Conservation (phyloP, 352 stramenopile species). For the Peronospora farinosa region DNA sequence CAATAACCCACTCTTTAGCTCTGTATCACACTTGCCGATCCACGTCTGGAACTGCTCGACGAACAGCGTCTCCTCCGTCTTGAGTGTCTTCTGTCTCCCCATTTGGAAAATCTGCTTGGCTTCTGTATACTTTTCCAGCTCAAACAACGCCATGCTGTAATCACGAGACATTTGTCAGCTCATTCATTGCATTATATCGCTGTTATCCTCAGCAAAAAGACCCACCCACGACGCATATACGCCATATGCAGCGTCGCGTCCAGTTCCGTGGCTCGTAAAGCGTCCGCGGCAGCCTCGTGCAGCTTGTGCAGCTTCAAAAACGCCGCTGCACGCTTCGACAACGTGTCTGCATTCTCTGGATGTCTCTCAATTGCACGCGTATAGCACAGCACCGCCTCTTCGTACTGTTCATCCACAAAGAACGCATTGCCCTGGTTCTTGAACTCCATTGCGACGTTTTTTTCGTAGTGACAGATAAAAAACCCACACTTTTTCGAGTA, state of each 20-base stretch:
- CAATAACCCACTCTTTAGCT: conserved; percentile 51
- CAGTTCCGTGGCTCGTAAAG: conserved; percentile 41
- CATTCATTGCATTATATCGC: not conserved
- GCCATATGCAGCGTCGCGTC: conserved; percentile 49
- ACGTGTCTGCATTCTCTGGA: conserved; percentile 39
- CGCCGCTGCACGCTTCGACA: conserved; percentile 64
- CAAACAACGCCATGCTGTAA: conserved; percentile 68
- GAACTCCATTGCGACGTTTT: conserved; percentile 46
- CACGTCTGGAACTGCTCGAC: conserved; percentile 70
- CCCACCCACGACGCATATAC: conserved; percentile 67
- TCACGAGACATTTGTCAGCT: conserved; percentile 1
- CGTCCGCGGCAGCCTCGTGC: conserved; percentile 46
- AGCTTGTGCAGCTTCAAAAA: conserved; percentile 65
- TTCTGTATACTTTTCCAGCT: conserved; percentile 61
- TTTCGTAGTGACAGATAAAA: conserved; percentile 3
- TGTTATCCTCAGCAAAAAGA: not conserved
- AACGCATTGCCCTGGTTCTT: conserved; percentile 68
- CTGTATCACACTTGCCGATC: conserved; percentile 85
- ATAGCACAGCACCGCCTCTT: conserved; percentile 52
- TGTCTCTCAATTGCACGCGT: conserved; percentile 35
- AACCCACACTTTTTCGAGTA: conserved; percentile 1
- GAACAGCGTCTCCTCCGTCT: conserved; percentile 31
- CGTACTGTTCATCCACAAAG: conserved; percentile 82
- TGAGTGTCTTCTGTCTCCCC: conserved; percentile 35
- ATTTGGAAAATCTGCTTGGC: conserved; percentile 58